A percentile compares a stretch with the other conserved stretches of the same genome.
phyloP scores from a whole-genome alignment of 2,329 filamentous ascomycete species.

The Talaromyces sp. region DNA sequence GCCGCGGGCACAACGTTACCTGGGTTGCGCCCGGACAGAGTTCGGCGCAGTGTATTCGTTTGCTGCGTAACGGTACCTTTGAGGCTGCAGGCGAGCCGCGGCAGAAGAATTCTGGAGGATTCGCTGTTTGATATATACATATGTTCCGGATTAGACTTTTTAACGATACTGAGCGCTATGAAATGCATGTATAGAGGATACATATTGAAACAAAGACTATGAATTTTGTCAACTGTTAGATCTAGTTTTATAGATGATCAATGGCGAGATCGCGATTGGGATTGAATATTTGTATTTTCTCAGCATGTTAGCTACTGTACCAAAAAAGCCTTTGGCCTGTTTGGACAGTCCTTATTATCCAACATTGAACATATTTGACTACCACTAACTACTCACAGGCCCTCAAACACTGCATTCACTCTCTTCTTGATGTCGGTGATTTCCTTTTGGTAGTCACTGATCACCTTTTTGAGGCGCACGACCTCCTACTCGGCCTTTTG shows the following conservation, averaged over 20 bases:
- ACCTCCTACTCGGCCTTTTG: too few relatives aligned
- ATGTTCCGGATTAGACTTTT: not conserved
- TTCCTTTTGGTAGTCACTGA: too few relatives aligned
- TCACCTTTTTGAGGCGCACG: too few relatives aligned
- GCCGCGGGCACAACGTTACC: conserved; percentile 65
- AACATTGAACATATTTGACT: too few relatives aligned
- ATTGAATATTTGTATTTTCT: not conserved
- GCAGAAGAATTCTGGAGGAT: conserved; percentile 65
- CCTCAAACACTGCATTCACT: too few relatives aligned
- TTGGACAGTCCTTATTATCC: too few relatives aligned
- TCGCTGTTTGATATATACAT: conserved; percentile 21
- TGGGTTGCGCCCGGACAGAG: conserved; percentile 62
- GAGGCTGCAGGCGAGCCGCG: conserved; percentile 74
- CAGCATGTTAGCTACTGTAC: not conserved
- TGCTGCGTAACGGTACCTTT: conserved; percentile 61
- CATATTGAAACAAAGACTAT: not conserved
- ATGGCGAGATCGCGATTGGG: too few relatives aligned
- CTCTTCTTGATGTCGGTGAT: too few relatives aligned
- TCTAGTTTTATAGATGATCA: too few relatives aligned
- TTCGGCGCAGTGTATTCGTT: conserved; percentile 65
- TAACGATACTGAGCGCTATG: not conserved
- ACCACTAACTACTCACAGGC: too few relatives aligned
- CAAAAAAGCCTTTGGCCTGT: too few relatives aligned
- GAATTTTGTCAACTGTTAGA: not conserved
- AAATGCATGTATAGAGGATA: not conserved